phyloP scores from a whole-genome alignment of 352 stramenopile species.

The Phytopythium oedochilum region DNA sequence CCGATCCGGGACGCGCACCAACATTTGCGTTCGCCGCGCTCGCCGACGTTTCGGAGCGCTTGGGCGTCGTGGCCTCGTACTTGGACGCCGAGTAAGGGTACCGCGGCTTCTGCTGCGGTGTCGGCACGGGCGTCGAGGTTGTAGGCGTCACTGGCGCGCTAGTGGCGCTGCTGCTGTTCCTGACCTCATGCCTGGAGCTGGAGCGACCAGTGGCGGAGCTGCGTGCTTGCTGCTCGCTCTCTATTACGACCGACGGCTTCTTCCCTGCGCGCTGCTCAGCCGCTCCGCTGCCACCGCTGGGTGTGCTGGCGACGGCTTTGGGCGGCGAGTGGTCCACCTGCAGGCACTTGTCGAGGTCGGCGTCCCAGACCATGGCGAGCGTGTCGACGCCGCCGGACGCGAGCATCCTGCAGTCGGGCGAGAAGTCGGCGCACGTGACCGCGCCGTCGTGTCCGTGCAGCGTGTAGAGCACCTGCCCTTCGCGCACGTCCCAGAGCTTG shows the following conservation, averaged over 20 bases:
- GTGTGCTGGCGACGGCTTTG: conserved; percentile 9
- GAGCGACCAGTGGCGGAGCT: not conserved
- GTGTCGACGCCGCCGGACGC: conserved; percentile 71
- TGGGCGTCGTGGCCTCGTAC: conserved; percentile 23
- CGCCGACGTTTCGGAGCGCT: not conserved
- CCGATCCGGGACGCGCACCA: not conserved
- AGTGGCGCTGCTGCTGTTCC: not conserved
- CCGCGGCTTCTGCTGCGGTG: conserved; percentile 32
- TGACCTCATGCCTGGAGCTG: not conserved
- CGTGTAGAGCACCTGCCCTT: conserved; percentile 92
- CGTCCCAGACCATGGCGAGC: conserved; percentile 86
- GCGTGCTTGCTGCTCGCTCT: not conserved
- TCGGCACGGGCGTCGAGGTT: conserved; percentile 30
- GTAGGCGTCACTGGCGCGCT: conserved; percentile 7
- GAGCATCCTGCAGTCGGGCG: conserved; percentile 54
- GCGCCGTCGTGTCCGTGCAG: conserved; percentile 83
- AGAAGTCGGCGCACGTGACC: conserved; percentile 68
- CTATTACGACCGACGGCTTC: conserved; percentile 5
- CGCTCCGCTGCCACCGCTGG: conserved; percentile 1
- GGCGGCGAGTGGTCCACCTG: conserved; percentile 25
- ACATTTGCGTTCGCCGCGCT: not conserved
- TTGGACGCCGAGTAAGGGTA: conserved; percentile 30
- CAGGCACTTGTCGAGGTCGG: conserved; percentile 75
- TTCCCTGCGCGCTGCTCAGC: conserved; percentile 4
- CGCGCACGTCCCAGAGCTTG: conserved; percentile 92